Base-by-base conservation (phyloP, 176 grass and related monocot genomes). In the Phoenix roebelenii region DNA sequence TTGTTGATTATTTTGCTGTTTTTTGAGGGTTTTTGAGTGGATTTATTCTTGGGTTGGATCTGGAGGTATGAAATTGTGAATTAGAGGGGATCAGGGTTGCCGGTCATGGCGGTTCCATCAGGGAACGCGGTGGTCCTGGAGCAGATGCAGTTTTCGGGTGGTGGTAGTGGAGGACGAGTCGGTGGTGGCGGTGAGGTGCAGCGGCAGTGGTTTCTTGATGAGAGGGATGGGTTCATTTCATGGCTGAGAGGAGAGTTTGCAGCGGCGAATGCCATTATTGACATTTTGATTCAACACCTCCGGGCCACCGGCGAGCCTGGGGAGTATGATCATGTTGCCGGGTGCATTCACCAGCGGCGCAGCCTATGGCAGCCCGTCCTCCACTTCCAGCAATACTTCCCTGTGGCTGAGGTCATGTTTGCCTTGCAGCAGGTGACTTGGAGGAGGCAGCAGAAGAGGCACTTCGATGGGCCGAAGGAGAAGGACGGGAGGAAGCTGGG, bases 381-480 rank as follows among this genome's bases (percentile, higher is more conserved):
- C 69, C 87, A 98, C 81, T 66, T 98, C 76, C 93, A 98, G 72
- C 93, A 92, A 76, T 92, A 85, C 79, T 92, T 85, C 64, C 84
- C 93, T 23, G 84, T 98, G 20, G 23, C 56, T 59, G 84, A 98
- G 51, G 62, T 98, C n/a, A 63, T 67, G 15, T 69, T 68, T 55
- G 87, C 93, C 50, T 79, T 98, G 18, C 93, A 92, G 66, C 93
- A 91, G 54, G 59, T 73, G 1, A 66, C 68, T 0, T 88, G 87
- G 93, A 75, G 72, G 24, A 78, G 85, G 25, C 72, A 75, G 49
- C 44, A 60, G 16, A 53, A 58, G 14, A 48, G 52, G 79, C 28
- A 26, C 19, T 61, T 55, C 19, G 59, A 70, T 55, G 66, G 29
- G 20, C 49, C 25, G 60, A 61, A 58, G 12, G 69, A 63, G 49